Conservation (phyloP, 2,329 filamentous ascomycete species). For the Hansfordia pulvinata region DNA sequence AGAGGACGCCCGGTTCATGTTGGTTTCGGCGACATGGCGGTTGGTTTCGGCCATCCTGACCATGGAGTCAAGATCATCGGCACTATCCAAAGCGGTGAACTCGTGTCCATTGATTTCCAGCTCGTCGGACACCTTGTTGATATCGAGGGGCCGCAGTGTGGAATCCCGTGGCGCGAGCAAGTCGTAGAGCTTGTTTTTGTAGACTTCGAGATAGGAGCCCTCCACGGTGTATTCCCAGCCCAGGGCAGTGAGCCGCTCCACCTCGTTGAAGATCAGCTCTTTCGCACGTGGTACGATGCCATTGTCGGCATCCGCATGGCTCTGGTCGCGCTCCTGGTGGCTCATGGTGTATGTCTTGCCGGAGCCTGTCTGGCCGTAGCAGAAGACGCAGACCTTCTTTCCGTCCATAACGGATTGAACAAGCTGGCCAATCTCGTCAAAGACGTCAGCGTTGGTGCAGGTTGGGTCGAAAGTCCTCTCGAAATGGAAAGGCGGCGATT, state of each 20-base stretch:
- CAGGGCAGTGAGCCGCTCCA: constrained; percentile 71
- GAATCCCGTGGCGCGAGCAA: constrained; percentile 52
- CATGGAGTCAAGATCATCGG: constrained; percentile 67
- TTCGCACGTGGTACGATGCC: constrained; percentile 95
- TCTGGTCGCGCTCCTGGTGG: constrained; percentile 36
- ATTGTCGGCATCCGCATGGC: constrained; percentile 31
- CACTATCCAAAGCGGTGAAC: constrained; percentile 51
- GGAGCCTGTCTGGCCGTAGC: constrained; percentile 92
- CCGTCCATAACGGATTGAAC: constrained; percentile 94
- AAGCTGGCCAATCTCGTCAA: constrained; percentile 91
- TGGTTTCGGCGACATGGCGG: constrained; percentile 88
- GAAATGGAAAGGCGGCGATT: constrained; percentile 78
- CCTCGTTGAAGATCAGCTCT: constrained; percentile 84
- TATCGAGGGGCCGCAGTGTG: constrained; percentile 52
- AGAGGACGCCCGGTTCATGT: constrained; percentile 88
- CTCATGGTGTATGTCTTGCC: constrained; percentile 94
- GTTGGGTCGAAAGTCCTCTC: constrained; percentile 79
- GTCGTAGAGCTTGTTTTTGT: constrained; percentile 95
- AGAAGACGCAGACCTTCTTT: constrained; percentile 98
- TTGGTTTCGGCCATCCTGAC: constrained; percentile 72
- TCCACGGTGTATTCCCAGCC: constrained; percentile 93
- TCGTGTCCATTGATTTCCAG: constrained; percentile 16
- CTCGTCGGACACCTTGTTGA: constrained; percentile 16
- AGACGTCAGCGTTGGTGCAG: constrained; percentile 72
- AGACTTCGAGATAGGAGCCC: constrained; percentile 91